These are phyloP conservation scores for Russula olivacea DNA, from an alignment of 768 basidiomycete genomes.

Conservation along the genomic window DNA sequence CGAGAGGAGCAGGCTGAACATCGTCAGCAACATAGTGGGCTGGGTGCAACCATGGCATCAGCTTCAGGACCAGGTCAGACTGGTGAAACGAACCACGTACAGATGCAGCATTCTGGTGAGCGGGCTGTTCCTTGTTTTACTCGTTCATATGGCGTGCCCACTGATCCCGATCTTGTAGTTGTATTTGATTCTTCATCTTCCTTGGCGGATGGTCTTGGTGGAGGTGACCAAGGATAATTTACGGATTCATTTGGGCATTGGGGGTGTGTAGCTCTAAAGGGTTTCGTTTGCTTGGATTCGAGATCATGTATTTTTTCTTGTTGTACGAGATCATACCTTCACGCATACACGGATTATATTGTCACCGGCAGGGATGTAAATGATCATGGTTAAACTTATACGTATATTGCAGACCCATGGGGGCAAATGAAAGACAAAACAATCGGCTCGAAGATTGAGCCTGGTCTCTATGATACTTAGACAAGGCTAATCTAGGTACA, in stretches of 20 bases:
- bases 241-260: neutral
- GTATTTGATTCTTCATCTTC: slow-evolving; percentile 23
- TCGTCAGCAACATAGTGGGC: slow-evolving; percentile 7
- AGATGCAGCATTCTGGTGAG: slow-evolving; percentile 21
- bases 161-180: slow-evolving; percentile 10
- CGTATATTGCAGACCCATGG: neutral
- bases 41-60: slow-evolving; percentile 11
- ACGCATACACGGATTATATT: neutral
- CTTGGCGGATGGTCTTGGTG: slow-evolving; percentile 22
- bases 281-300: neutral
- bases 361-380: neutral
- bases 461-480: too few species aligned
- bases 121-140: neutral
- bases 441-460: neutral
- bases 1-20: slow-evolving; percentile 24
- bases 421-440: neutral
- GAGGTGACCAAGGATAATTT: slow-evolving; percentile 17
- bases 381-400: neutral
- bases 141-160: neutral
- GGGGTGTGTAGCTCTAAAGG: neutral
- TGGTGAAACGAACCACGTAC: slow-evolving; percentile 18
- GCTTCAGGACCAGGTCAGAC: slow-evolving; percentile 15
- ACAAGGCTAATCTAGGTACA: neutral
- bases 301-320: slow-evolving; percentile 6
- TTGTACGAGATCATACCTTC: slow-evolving; percentile 1